Percentiles rank a stretch among this genome's conserved stretches.
These are phyloP conservation scores for Olyra latifolia DNA, from an alignment of 176 grass and related monocot genomes.

Conservation along the genomic window DNA sequence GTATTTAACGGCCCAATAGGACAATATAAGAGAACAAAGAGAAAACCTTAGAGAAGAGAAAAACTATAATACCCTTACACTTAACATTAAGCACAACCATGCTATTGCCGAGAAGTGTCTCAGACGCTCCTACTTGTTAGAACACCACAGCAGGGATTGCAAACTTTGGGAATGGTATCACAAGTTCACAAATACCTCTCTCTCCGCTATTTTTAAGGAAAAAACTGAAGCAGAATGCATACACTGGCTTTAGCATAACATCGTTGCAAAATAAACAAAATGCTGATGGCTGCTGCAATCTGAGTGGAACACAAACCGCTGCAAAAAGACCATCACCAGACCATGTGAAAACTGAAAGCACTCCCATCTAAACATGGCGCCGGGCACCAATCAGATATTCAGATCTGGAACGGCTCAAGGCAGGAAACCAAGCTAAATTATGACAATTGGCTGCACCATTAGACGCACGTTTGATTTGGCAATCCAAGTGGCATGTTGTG, in stretches of 20 bases:
- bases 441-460: not conserved
- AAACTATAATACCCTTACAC: no score
- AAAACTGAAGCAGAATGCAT: not conserved
- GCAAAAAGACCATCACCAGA: not conserved
- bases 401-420: not conserved
- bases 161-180: not conserved
- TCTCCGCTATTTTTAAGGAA: not conserved
- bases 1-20: no score
- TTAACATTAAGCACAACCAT: not conserved
- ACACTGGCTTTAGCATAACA: not conserved
- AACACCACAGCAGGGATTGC: not conserved
- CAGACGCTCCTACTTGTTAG: not conserved
- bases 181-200: no score
- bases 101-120: not conserved
- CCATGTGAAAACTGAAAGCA: not conserved
- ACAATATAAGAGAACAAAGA: no score
- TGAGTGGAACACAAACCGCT: slow-evolving; percentile 11
- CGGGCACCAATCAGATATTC: not conserved
- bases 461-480: not conserved
- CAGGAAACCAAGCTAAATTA: not conserved
- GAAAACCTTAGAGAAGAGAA: no score
- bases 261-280: not conserved
- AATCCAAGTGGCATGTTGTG: not conserved
- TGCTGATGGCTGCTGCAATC: not conserved
- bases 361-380: not conserved